Conservation (phyloP, 2,329 filamentous ascomycete genomes). For the Blastomyces emzantsi region DNA sequence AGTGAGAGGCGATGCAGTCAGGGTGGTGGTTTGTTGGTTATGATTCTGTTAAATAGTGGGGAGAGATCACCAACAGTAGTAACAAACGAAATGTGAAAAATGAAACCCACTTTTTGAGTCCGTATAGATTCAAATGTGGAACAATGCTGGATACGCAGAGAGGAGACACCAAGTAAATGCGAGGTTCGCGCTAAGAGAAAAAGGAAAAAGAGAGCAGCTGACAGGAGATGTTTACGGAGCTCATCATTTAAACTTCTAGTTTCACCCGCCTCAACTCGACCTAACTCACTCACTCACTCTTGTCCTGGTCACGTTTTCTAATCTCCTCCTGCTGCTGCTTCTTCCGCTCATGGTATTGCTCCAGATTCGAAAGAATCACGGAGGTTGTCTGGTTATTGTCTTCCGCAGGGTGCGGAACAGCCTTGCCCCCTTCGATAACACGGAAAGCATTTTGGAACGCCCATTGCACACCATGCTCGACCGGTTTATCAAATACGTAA, state of each 20-base stretch:
- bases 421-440: constrained; percentile 56
- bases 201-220: not conserved
- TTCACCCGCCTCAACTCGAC: not conserved
- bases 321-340: constrained; percentile 22
- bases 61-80: not conserved
- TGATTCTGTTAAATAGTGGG: not conserved
- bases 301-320: constrained; percentile 19
- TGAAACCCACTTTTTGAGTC: not conserved
- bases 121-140: constrained; percentile 4
- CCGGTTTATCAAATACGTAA: constrained; percentile 78
- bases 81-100: not conserved
- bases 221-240: not conserved
- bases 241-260: not conserved
- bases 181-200: not conserved
- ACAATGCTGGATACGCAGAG: not conserved
- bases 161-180: not conserved
- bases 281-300: constrained; percentile 7
- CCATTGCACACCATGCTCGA: constrained; percentile 88
- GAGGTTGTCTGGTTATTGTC: constrained; percentile 6
- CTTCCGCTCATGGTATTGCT: constrained; percentile 19
- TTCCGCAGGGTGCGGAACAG: constrained; percentile 33
- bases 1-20: not conserved
- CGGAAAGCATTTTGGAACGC: constrained; percentile 75
- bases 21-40: not conserved
- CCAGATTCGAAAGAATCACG: constrained; percentile 19